Percentiles rank a stretch among this genome's conserved stretches.
Conservation (phyloP, 2,329 filamentous ascomycete genomes). For the Oidium heveae region DNA sequence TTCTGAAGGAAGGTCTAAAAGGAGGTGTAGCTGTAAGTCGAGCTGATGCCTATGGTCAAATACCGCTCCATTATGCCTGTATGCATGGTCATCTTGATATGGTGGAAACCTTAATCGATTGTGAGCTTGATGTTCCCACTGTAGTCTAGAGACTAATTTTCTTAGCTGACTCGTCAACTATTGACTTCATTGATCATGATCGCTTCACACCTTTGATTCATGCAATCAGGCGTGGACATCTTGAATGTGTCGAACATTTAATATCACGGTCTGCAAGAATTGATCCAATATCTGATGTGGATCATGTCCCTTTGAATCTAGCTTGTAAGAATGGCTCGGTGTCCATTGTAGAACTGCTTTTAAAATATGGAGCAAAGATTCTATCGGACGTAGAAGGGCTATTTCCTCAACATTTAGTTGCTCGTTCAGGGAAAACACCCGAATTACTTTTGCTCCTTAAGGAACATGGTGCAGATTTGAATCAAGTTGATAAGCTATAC, state of each 20-base stretch:
- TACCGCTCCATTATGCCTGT: slow-evolving; percentile 85
- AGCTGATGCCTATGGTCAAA: slow-evolving; percentile 79
- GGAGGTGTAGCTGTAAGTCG: slow-evolving; percentile 52
- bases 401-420: slow-evolving; percentile 91
- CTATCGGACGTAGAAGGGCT: slow-evolving; percentile 89
- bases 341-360: slow-evolving; percentile 59
- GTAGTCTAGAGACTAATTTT: slow-evolving; percentile 3
- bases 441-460: slow-evolving; percentile 58
- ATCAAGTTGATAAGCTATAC: slow-evolving; percentile 87
- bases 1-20: slow-evolving; percentile 51
- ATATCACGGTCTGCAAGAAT: slow-evolving; percentile 59
- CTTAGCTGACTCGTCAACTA: slow-evolving; percentile 43
- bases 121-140: slow-evolving; percentile 16
- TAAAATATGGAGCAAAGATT: slow-evolving; percentile 57
- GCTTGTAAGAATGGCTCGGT: slow-evolving; percentile 84
- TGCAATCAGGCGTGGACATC: slow-evolving; percentile 68
- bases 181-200: slow-evolving; percentile 80
- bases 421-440: slow-evolving; percentile 62
- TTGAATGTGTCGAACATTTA: slow-evolving; percentile 56
- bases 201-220: slow-evolving; percentile 94
- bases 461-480: slow-evolving; percentile 65
- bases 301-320: slow-evolving; percentile 83
- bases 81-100: slow-evolving; percentile 79
- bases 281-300: slow-evolving; percentile 61
- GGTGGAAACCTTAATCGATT: slow-evolving; percentile 46